These are phyloP conservation scores for Xylaria venustula DNA, from an alignment of 495 filamentous ascomycete species.

Conservation along the genomic window DNA sequence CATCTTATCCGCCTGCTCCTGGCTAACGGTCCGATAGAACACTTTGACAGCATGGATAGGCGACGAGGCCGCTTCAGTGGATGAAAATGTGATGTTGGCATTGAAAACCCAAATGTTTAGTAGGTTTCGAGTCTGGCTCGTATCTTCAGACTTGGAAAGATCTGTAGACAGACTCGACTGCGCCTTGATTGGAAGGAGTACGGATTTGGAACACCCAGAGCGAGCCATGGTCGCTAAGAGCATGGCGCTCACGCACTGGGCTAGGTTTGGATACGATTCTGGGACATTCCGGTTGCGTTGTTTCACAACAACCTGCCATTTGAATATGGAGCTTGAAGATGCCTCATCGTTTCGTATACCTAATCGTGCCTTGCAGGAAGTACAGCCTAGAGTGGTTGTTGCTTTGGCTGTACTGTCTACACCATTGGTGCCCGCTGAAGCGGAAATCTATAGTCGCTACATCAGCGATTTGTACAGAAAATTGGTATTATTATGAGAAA, in stretches of 20 bases:
- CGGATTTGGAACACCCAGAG: slow-evolving; percentile 48
- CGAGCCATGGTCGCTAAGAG: slow-evolving; percentile 45
- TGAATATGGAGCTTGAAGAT: slow-evolving; percentile 34
- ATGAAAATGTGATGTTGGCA: slow-evolving; percentile 62
- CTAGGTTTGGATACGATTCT: slow-evolving; percentile 26
- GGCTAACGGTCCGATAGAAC: slow-evolving; percentile 52
- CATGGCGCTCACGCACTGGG: slow-evolving; percentile 47
- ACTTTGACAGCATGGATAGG: slow-evolving; percentile 60
- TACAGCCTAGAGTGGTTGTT: slow-evolving; percentile 48
- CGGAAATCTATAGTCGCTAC: slow-evolving; percentile 8
- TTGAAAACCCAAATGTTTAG: slow-evolving; percentile 70
- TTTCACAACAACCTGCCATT: slow-evolving; percentile 37
- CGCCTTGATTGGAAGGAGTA: slow-evolving; percentile 40
- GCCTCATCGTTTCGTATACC: slow-evolving; percentile 55
- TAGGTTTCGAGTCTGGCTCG: slow-evolving; percentile 1
- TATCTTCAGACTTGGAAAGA: neutral
- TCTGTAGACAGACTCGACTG: slow-evolving; percentile 13
- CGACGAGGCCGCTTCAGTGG: slow-evolving; percentile 38
- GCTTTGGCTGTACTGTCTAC: neutral
- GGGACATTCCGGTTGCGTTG: slow-evolving; percentile 9
- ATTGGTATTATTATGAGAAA: neutral
- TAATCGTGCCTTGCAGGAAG: slow-evolving; percentile 36
- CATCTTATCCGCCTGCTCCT: slow-evolving; percentile 50
- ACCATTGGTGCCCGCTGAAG: neutral
- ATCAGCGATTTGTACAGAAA: slow-evolving; percentile 4